Conservation (phyloP, 306 rosid species). For the Quercus robur region DNA sequence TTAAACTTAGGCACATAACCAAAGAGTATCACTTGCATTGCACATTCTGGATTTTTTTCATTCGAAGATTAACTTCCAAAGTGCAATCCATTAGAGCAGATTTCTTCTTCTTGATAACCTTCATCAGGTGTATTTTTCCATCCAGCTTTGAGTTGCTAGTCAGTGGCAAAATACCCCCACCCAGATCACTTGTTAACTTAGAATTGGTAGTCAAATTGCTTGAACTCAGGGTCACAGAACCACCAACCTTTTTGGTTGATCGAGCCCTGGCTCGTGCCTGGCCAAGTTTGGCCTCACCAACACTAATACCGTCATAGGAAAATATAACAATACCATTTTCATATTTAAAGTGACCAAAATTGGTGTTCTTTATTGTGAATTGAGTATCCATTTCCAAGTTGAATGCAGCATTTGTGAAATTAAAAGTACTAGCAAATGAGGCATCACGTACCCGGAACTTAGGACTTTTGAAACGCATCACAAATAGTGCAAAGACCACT, state of each 20-base stretch:
- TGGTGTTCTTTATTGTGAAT: conserved; percentile 25
- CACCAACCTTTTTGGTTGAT: conserved; percentile 19
- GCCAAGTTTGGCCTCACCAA: conserved; percentile 18
- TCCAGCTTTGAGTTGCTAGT: conserved; percentile 13
- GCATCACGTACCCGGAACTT: conserved; percentile 23
- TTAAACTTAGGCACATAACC: not conserved
- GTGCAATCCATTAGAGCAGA: conserved; percentile 27
- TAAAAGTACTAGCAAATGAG: not conserved
- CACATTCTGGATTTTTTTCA: conserved; percentile 14
- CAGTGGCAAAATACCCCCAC: conserved; percentile 6
- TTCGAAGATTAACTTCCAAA: conserved; percentile 19
- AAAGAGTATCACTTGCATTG: conserved; percentile 16
- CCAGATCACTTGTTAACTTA: conserved; percentile 21
- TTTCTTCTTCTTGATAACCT: conserved; percentile 29
- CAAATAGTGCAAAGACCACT: conserved; percentile 7
- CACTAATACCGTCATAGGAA: not conserved
- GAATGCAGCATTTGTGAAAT: conserved; percentile 3
- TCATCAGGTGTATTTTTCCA: conserved; percentile 24
- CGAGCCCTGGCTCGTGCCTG: conserved; percentile 20
- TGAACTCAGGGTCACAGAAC: conserved; percentile 8
- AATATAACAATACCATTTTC: conserved; percentile 18
- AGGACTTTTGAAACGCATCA: conserved; percentile 26
- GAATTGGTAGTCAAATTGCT: not conserved
- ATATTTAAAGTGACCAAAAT: conserved; percentile 18
- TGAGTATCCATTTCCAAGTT: conserved; percentile 1